Evolutionary conservation across 2,329 filamentous ascomycete species (phyloP), one percentile per base, ranked within the genome.

Genomic region (Colletotrichum sp.): DNA sequence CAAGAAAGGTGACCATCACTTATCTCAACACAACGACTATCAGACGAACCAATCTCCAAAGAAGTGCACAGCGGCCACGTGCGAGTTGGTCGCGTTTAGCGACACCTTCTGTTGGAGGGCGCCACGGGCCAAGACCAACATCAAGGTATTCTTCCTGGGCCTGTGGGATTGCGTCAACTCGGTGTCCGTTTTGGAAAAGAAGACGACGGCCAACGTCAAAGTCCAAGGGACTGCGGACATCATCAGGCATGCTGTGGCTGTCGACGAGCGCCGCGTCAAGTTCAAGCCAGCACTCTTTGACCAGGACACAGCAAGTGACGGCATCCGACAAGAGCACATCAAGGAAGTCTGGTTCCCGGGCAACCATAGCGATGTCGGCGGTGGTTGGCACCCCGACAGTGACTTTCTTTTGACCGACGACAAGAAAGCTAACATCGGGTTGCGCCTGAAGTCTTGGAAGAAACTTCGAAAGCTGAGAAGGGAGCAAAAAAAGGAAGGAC

Each of bases 301-400:
- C 1, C 86, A 87, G 69, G 86, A 88, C 26, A 83, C 82, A 28
- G 79, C 44, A 8, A 13, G n/a, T 24, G 6, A 70, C 24, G 79
- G 6, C 71, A 80, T 13, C 68, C 44, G 80, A 1, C 68, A 80
- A 1, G 86, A 88, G 36, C 85, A 88, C 65, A 83, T 89, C 71
- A 82, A 82, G 66, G 89, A 91, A 77, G 88, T 91, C 62, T 91
- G 89, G 88, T 91, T 91, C 77, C 86, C 89, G 0, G 90, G 90
- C 1, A 87, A 87, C 70, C 89, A 91, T 71, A 86, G 87, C 15
- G 89, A 91, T 66, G 85, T 91, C 8, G 90, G 89, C 2, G 90
- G 90, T 1, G 90, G 90, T 1, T 91, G 89, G 87, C 83, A 84
- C 0, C 82, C 84, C 10, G 78, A 79, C 8, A 78, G 80, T 6